Conservation (phyloP, 1,139 yeast genomes). For the Arxiozyma bovina region DNA sequence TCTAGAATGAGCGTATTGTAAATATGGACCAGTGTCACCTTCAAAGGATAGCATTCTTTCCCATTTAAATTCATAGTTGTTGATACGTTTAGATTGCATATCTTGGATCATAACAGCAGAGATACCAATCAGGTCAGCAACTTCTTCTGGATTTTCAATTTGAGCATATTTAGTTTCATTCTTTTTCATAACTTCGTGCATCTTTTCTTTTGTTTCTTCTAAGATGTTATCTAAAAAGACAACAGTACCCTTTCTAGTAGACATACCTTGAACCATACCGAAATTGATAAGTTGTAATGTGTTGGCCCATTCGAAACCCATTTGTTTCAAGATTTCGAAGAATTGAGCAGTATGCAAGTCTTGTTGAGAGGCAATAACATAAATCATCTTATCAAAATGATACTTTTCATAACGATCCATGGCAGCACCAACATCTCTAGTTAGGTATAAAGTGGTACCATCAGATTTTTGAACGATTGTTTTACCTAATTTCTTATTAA, state of each 20-base stretch:
- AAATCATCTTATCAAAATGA: constrained; percentile 90
- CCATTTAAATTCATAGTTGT: constrained; percentile 96
- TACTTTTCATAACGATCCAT: constrained; percentile 76
- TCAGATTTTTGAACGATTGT: constrained; percentile 90
- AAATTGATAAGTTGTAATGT: constrained; percentile 77
- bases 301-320: constrained; percentile 86
- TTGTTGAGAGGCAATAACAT: constrained; percentile 93
- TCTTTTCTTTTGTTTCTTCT: constrained; percentile 87
- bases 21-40: constrained; percentile 99
- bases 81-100: constrained; percentile 95
- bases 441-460: constrained; percentile 88
- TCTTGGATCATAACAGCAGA: constrained; percentile 99
- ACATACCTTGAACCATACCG: constrained; percentile 99
- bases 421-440: constrained; percentile 98
- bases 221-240: constrained; percentile 91
- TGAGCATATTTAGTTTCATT: constrained; percentile 88
- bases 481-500: constrained; percentile 90
- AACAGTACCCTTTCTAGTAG: constrained; percentile 96
- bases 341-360: constrained; percentile 91
- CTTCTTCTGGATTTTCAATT: constrained; percentile 88
- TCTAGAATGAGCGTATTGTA: constrained; percentile 97
- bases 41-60: constrained; percentile 96
- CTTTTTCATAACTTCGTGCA: constrained; percentile 96
- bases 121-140: constrained; percentile 93
- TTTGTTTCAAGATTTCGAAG: constrained; percentile 85